Conservation (phyloP, 2,329 filamentous ascomycete genomes). For the Emergomyces orientalis region DNA sequence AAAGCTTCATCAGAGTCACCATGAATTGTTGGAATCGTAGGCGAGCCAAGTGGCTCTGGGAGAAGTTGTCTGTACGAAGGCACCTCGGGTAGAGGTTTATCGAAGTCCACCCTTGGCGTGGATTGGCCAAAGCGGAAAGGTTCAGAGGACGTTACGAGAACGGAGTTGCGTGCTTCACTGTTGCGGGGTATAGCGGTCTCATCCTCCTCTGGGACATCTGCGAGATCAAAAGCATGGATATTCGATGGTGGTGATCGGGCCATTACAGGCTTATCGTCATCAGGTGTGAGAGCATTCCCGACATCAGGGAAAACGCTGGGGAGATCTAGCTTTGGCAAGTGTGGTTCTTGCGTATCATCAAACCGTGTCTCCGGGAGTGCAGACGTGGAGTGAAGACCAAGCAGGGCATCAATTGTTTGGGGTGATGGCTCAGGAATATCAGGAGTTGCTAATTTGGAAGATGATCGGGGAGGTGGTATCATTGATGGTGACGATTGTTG, state of each 20-base stretch:
- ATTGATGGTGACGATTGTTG: conserved; percentile 32
- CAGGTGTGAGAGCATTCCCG: conserved; percentile 35
- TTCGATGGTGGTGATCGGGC: conserved; percentile 33
- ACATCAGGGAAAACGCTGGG: conserved; percentile 25
- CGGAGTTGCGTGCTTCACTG: conserved; percentile 22
- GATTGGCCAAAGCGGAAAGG: conserved; percentile 15
- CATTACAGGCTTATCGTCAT: conserved; percentile 32
- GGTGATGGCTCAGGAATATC: conserved; percentile 29
- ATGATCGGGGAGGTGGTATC: conserved; percentile 32
- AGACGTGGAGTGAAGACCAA: conserved; percentile 26
- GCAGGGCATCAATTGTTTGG: conserved; percentile 34
- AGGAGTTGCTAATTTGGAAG: conserved; percentile 25
- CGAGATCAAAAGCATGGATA: conserved; percentile 32
- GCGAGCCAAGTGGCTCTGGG: conserved; percentile 36
- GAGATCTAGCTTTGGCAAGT: conserved; percentile 18
- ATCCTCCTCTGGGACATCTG: conserved; percentile 40
- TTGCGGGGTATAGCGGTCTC: conserved; percentile 29
- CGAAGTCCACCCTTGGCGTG: background rate
- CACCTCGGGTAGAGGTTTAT: conserved; percentile 4
- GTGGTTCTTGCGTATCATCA: conserved; percentile 17
- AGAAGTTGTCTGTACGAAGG: background rate
- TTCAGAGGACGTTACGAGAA: conserved; percentile 13
- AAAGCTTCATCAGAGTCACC: conserved; percentile 15
- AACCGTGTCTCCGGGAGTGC: conserved; percentile 27
- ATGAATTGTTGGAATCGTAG: conserved; percentile 23